Evolutionary conservation across 1,284 basidiomycete genomes (phyloP).

Genomic region (Salmacisia buchloeana): DNA sequence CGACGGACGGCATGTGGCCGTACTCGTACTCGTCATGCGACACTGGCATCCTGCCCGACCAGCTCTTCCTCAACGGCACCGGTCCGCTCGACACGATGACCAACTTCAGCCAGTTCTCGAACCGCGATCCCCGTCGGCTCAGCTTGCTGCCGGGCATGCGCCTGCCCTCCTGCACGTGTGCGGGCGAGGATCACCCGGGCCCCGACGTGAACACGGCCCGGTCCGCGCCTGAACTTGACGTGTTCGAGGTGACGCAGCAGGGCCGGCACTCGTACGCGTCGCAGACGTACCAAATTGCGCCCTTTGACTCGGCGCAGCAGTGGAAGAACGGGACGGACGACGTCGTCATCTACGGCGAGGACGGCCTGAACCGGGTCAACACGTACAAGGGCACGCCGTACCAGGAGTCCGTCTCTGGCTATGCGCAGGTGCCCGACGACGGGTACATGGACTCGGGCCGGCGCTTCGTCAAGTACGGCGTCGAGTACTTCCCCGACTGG

Average conservation of each 20-base stretch:
- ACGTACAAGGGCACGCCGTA: conserved; percentile 40
- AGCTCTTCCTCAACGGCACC: conserved; percentile 30
- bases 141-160: conserved; percentile 43
- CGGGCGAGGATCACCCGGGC: conserved; percentile 40
- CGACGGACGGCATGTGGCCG: conserved; percentile 50
- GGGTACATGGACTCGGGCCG: conserved; percentile 29
- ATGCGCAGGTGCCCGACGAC: conserved; percentile 34
- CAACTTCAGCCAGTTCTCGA: conserved; percentile 35
- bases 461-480: conserved; percentile 35
- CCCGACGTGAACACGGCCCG: conserved; percentile 44
- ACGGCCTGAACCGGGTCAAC: conserved; percentile 34
- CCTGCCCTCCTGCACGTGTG: conserved; percentile 39
- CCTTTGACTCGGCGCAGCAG: conserved; percentile 42
- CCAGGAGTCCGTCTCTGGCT: conserved; percentile 48
- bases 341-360: conserved; percentile 31
- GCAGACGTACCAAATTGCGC: conserved; percentile 48
- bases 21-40: conserved; percentile 52
- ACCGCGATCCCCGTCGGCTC: conserved; percentile 19
- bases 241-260: conserved; percentile 57
- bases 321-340: conserved; percentile 29
- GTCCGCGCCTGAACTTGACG: conserved; percentile 48
- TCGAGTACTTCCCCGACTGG: conserved; percentile 48
- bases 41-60: conserved; percentile 42
- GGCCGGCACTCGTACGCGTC: conserved; percentile 34
- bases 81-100: conserved; percentile 30